Evolutionary conservation across 176 grass and related monocot genomes (phyloP).

Genomic region (Oryza australiensis): DNA sequence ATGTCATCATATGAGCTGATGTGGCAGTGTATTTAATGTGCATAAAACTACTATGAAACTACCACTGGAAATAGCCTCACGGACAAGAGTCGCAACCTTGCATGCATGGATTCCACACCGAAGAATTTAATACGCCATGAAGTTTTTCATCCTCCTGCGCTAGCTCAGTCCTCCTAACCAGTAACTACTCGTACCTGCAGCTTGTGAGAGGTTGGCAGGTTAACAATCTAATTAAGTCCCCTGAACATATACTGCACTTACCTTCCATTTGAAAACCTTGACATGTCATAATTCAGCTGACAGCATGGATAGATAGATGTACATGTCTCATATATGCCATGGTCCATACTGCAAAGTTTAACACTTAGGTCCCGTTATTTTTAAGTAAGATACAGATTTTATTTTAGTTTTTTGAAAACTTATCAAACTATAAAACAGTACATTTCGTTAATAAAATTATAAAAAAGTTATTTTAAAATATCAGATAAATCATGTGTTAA

Average conservation of each 20-base stretch:
- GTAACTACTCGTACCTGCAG: neutral
- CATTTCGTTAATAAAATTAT: too few species aligned
- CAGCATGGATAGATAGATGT: neutral
- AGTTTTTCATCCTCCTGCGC: neutral
- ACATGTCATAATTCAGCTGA: neutral
- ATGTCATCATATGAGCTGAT: too few species aligned
- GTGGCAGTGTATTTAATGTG: too few species aligned
- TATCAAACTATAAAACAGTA: too few species aligned
- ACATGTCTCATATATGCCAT: neutral
- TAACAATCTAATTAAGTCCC: neutral
- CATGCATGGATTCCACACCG: neutral
- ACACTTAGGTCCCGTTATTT: too few species aligned
- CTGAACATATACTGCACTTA: constrained; percentile 8
- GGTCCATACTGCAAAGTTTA: neutral
- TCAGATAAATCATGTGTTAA: too few species aligned
- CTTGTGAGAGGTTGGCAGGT: constrained; percentile 11
- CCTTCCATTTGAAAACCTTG: constrained; percentile 13
- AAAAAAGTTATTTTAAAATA: too few species aligned
- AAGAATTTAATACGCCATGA: neutral
- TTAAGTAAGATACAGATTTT: too few species aligned
- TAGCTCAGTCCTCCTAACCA: neutral
- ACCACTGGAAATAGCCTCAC: too few species aligned
- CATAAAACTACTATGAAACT: too few species aligned
- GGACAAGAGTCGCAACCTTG: neutral
- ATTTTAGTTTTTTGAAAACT: too few species aligned